Base-by-base conservation (phyloP, 441 rosid genomes). In the Hura crepitans region DNA sequence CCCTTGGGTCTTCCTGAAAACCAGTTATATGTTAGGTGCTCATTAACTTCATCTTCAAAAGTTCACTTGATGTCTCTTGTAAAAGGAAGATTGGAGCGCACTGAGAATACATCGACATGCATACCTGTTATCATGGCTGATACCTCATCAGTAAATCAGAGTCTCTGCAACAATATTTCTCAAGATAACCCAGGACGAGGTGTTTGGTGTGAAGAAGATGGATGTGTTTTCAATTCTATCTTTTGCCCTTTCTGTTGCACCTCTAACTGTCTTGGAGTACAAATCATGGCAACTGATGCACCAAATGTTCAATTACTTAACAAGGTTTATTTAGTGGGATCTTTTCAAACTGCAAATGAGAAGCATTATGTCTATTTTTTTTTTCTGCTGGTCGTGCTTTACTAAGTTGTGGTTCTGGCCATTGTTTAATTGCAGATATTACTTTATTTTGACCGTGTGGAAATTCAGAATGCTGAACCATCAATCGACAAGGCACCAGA, bases 151-250 rank as follows among this genome's bases (percentile, higher is more conserved):
- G 85, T 94, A 68, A 77, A 90, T 81, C 91, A 77, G 67, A 81
- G 77, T 65, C 82, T 92, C 53, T 76, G 73, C 79, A 74, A 73
- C 67, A 82, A 71, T 54, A 42, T 50, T 75, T 56, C 14, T 74
- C 82, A 71, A 72, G 85, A 80, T 75, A 71, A 72, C 60, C 72
- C 66, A 47, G 82, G 79, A 58, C 79, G 76, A 72, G 91, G 96
- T 60, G 75, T 86, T 65, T 94, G 97, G 99, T 79, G 83, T 47
- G 80, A 87, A 80, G 86, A 90, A 83, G 99, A 94, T 81, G 97
- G 97, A 23, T 94, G 97, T 77, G 97, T 92, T 73, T 94, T 84
- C 83, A 85, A 77, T 71, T 85, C 83, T 45, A 76, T 91, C 58
- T 84, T 72, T 75, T 92, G 99, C 74, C 96, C 97, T 62, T 92